phyloP scores from a whole-genome alignment of 768 basidiomycete species.

The Boletus tomentosulus region DNA sequence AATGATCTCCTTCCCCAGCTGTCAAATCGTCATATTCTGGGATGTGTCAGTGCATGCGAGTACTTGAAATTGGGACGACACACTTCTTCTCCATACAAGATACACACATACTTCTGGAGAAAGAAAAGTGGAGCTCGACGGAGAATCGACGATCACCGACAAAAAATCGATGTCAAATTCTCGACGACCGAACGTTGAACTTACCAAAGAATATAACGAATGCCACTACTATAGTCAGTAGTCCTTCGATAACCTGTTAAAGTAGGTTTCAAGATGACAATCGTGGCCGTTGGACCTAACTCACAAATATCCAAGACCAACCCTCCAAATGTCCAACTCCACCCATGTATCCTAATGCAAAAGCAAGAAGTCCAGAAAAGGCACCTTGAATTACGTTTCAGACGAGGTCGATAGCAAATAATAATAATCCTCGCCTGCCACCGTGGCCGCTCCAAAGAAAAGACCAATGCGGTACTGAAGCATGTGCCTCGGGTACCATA shows the following conservation, averaged over 20 bases:
- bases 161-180: not conserved
- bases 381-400: conserved; percentile 31
- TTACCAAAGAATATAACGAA: conserved; percentile 48
- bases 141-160: conserved; percentile 54
- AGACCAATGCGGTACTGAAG: conserved; percentile 57
- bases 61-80: conserved; percentile 12
- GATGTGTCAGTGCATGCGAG: conserved; percentile 50
- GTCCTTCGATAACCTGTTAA: conserved; percentile 35
- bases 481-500: conserved; percentile 66
- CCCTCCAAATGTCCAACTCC: conserved; percentile 43
- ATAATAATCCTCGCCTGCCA: conserved; percentile 45
- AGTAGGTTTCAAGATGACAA: not conserved
- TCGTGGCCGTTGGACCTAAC: conserved; percentile 7
- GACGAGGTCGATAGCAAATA: not conserved
- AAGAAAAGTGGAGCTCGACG: conserved; percentile 16
- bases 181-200: not conserved
- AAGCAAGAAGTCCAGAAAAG: conserved; percentile 58
- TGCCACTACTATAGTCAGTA: conserved; percentile 57
- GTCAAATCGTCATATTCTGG: conserved; percentile 33
- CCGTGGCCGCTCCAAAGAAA: conserved; percentile 62
- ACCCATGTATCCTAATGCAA: conserved; percentile 50
- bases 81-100: conserved; percentile 17
- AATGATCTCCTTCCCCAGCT: conserved; percentile 46
- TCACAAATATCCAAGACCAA: conserved; percentile 69
- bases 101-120: conserved; percentile 14